These are phyloP conservation scores for Stevia rebaudiana DNA, from an alignment of 140 eudicot genomes.

Conservation along the genomic window DNA sequence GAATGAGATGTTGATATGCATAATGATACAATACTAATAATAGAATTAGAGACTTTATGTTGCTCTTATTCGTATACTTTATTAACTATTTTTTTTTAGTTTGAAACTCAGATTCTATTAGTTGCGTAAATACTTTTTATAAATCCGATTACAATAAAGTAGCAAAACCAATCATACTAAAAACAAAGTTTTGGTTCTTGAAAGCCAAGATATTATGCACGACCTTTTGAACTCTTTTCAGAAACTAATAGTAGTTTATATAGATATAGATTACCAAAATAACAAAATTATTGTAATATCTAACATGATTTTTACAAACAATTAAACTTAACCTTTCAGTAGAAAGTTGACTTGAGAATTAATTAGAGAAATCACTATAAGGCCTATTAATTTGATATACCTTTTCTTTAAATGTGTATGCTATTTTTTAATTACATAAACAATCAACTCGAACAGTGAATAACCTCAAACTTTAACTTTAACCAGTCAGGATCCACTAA, in stretches of 20 bases:
- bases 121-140: too few relatives aligned
- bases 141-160: too few relatives aligned
- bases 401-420: background rate
- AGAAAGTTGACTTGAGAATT: constrained; percentile 2
- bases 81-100: background rate
- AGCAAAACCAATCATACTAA: too few relatives aligned
- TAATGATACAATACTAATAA: too few relatives aligned
- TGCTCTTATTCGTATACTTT: background rate
- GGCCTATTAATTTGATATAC: background rate
- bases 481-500: constrained; percentile 11
- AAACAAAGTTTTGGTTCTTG: too few relatives aligned
- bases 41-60: background rate
- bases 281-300: too few relatives aligned
- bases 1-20: too few relatives aligned
- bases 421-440: constrained; percentile 6
- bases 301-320: background rate
- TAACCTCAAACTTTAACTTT: constrained; percentile 12
- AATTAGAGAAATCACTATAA: background rate
- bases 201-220: too few relatives aligned
- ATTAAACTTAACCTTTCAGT: background rate
- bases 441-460: constrained; percentile 7
- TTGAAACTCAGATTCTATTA: too few relatives aligned
- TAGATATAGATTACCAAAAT: too few relatives aligned
- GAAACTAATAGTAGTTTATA: too few relatives aligned
- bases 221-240: too few relatives aligned